Conservation (phyloP, 805 yeast species). For the Pichia gijzeniarum region DNA sequence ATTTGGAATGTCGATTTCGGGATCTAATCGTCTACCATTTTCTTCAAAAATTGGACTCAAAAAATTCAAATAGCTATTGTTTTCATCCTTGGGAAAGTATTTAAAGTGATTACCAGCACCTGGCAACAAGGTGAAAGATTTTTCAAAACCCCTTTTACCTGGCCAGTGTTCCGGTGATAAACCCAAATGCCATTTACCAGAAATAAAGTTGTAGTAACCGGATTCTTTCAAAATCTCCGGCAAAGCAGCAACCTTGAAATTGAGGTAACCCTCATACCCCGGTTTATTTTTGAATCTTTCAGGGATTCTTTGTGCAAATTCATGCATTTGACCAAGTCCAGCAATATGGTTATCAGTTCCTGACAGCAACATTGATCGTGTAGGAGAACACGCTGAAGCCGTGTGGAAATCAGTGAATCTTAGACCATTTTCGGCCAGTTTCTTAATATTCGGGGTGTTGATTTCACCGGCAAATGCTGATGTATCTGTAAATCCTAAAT, state of each 20-base stretch:
- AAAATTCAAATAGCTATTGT: constrained; percentile 26
- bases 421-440: constrained; percentile 39
- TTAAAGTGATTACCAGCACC: constrained; percentile 56
- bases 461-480: constrained; percentile 53
- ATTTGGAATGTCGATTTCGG: constrained; percentile 35
- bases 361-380: constrained; percentile 52
- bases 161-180: constrained; percentile 43
- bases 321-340: constrained; percentile 54
- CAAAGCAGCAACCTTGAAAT: constrained; percentile 45
- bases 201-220: constrained; percentile 44
- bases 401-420: constrained; percentile 55
- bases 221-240: constrained; percentile 44
- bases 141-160: constrained; percentile 42
- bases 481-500: constrained; percentile 52
- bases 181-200: constrained; percentile 63
- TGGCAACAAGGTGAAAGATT: constrained; percentile 43
- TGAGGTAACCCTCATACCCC: constrained; percentile 51
- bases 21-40: constrained; percentile 33
- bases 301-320: constrained; percentile 34
- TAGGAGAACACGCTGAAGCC: constrained; percentile 61
- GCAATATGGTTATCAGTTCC: constrained; percentile 61
- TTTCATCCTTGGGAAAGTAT: constrained; percentile 33
- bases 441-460: constrained; percentile 45
- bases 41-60: constrained; percentile 36
- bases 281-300: constrained; percentile 38